A percentile compares a stretch with the other conserved stretches of the same genome.
Evolutionary conservation across 2,329 filamentous ascomycete genomes (phyloP).

Genomic region (Ophiostoma angusticollis): DNA sequence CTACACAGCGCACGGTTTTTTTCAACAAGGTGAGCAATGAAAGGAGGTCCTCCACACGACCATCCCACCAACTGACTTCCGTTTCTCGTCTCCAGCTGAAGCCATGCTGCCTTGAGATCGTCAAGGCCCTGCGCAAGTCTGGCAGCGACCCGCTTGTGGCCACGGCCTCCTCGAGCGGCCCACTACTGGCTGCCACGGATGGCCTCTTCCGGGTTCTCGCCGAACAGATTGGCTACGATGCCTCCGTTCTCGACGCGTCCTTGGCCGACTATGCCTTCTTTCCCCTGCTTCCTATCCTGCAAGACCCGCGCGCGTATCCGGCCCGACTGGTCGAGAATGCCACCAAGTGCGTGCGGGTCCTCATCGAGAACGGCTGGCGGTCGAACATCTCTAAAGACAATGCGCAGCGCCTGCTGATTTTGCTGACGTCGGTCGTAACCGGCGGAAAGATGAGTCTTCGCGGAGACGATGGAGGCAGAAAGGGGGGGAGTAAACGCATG

Average conservation of each 20-base stretch:
- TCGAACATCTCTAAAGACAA: constrained; percentile 56
- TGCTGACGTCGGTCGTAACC: constrained; percentile 70
- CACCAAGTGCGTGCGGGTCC: constrained; percentile 58
- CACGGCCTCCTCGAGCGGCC: constrained; percentile 27
- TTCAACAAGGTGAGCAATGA: constrained; percentile 16
- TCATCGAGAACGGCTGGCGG: constrained; percentile 72
- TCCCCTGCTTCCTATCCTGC: constrained; percentile 75
- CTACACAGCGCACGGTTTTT: constrained; percentile 15
- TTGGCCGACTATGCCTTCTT: constrained; percentile 93
- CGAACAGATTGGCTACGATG: constrained; percentile 29
- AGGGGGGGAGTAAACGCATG: no score
- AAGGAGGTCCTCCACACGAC: not conserved
- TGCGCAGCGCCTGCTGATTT: constrained; percentile 71
- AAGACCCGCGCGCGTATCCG: constrained; percentile 59
- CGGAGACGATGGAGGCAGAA: not conserved
- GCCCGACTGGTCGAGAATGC: constrained; percentile 61
- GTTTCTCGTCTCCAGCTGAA: constrained; percentile 47
- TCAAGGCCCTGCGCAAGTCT: constrained; percentile 34
- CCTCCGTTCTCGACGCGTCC: constrained; percentile 55
- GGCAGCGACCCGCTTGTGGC: constrained; percentile 17
- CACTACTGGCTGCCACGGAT: constrained; percentile 32
- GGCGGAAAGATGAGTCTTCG: constrained; percentile 32
- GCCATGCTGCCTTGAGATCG: constrained; percentile 48
- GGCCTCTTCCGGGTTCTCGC: constrained; percentile 35
- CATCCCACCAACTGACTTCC: not conserved